These are phyloP conservation scores for Geum urbanum DNA, from an alignment of 306 rosid genomes.

Conservation along the genomic window DNA sequence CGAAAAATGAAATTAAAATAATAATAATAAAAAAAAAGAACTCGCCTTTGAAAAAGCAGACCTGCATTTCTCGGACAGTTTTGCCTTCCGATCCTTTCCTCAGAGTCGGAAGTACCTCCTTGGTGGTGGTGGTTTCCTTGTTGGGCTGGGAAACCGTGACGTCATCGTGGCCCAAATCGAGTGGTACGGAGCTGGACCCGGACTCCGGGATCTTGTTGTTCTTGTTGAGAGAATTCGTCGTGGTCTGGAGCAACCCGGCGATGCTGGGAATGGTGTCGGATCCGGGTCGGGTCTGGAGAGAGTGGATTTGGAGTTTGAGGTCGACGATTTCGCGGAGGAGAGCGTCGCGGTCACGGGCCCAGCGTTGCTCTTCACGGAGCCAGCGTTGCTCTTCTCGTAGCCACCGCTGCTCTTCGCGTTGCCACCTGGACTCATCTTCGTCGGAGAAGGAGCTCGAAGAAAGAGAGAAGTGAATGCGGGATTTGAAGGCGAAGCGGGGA, in stretches of 20 bases:
- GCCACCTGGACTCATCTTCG: conserved; percentile 59
- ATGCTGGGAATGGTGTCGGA: conserved; percentile 45
- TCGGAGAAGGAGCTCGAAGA: conserved; percentile 18
- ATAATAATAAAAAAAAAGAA: conserved; percentile 18
- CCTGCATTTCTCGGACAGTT: conserved; percentile 83
- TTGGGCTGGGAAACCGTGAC: conserved; percentile 18
- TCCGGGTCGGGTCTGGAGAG: conserved; percentile 38
- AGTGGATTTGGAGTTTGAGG: conserved; percentile 54
- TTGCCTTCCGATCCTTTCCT: conserved; percentile 77
- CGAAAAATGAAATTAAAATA: background rate
- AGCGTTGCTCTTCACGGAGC: conserved; percentile 79
- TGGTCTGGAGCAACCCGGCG: conserved; percentile 44
- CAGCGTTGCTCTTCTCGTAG: conserved; percentile 76
- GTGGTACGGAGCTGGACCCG: conserved; percentile 34
- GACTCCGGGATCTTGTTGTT: conserved; percentile 54
- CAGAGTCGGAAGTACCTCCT: conserved; percentile 19
- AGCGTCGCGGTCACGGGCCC: conserved; percentile 62
- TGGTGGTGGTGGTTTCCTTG: conserved; percentile 24
- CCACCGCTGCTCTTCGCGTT: conserved; percentile 90
- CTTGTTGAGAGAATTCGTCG: too few relatives aligned
- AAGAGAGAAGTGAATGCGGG: conserved; percentile 29
- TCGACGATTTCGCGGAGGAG: conserved; percentile 62
- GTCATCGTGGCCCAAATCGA: conserved; percentile 38
- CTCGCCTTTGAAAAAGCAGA: conserved; percentile 58
- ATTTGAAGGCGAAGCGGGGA: conserved; percentile 24